Base-by-base conservation (phyloP, 2,329 filamentous ascomycete genomes). In the Zelopaecilomyces penicillatus region DNA sequence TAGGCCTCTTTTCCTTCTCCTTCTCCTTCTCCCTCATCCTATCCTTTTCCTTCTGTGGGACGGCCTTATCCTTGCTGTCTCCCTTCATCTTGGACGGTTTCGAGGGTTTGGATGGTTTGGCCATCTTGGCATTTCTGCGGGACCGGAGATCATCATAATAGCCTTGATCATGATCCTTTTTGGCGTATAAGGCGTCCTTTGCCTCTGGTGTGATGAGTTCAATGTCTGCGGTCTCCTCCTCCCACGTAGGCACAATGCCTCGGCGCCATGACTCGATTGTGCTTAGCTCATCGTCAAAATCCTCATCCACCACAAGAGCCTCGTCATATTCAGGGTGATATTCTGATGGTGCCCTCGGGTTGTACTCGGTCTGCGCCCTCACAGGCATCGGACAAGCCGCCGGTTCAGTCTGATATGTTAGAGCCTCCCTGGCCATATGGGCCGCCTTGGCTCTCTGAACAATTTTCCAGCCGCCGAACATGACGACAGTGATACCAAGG, bases 381-480 rank as follows among this genome's bases (percentile, higher is more conserved):
- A 54, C 43, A 3, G 54, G 55, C 5, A 50, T 54, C 33, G 57
- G 60, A 11, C 54, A 55, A 7, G 57, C 45, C 50, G 53, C 52
- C 3, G 53, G 45, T 1, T 47, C 47, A 2, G 44, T 46, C 29
- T 62, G 55, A 19, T 57, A 61, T 1, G 57, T 52, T 30, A 59
- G 49, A 6, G 62, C 62, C 38, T 59, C 57, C 2, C 57, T 48
- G 1, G 60, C 56, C 2, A 54, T 55, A 19, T 19, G 19, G 54
- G 5, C 56, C 44, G 4, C 58, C 55, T 2, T 54, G 53, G 97
- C 87, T 55, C 82, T 83, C 73, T 96, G 94, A 66, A 98, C 82
- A 62, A 98, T 96, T 68, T 95, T 97, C 77, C 88, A 97, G 5
- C 93, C 91, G 43, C 93, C 93, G 48, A 98, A 87, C 62, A 93